phyloP scores from a whole-genome alignment of 1,284 basidiomycete genomes.

The Peniophora sp. region DNA sequence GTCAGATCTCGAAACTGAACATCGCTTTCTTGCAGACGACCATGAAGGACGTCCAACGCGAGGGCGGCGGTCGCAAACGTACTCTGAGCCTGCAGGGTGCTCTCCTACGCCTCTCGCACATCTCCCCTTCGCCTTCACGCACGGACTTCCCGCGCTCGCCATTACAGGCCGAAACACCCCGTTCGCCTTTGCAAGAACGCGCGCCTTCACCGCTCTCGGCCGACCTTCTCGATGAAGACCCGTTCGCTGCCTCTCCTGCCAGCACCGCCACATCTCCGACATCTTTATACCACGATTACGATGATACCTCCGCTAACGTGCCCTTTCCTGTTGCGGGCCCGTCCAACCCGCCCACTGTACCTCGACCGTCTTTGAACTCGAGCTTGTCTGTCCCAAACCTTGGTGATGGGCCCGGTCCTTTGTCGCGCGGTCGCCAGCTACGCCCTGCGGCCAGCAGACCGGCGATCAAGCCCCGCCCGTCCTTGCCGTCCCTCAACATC shows the following conservation, averaged over 20 bases:
- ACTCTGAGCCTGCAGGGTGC: no score
- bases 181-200: not conserved
- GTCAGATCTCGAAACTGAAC: no score
- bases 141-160: not conserved
- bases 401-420: conserved; percentile 9
- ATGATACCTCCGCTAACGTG: conserved; percentile 5
- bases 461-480: conserved; percentile 52
- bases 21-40: no score
- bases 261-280: no score
- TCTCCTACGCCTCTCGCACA: conserved; percentile 1
- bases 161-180: not conserved
- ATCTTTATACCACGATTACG: conserved; percentile 12
- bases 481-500: conserved; percentile 55
- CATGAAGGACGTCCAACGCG: no score
- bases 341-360: not conserved
- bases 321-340: conserved; percentile 1
- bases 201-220: conserved; percentile 22
- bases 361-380: not conserved
- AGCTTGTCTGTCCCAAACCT: conserved; percentile 9
- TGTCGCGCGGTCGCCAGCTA: conserved; percentile 24
- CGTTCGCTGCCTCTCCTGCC: conserved; percentile 46
- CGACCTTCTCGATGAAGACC: conserved; percentile 59
- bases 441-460: conserved; percentile 52
- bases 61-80: no score
- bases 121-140: conserved; percentile 9